These are phyloP conservation scores for Westerdykella aurantiaca DNA, from an alignment of 2,329 filamentous ascomycete species.

Conservation along the genomic window DNA sequence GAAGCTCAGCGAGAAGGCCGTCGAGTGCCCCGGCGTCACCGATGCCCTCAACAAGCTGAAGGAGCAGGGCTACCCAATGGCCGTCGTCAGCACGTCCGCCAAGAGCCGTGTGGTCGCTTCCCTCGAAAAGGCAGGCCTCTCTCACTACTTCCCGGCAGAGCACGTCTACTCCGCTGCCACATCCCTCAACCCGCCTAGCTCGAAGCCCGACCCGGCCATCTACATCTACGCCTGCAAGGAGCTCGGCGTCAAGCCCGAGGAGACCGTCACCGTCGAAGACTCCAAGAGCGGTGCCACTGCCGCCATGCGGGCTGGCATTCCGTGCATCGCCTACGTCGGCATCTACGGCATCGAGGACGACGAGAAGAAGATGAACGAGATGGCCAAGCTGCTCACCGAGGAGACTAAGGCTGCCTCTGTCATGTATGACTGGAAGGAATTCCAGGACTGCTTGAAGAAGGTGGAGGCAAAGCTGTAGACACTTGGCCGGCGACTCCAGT, in stretches of 20 bases:
- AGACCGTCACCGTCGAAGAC: slow-evolving; percentile 81
- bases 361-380: slow-evolving; percentile 42
- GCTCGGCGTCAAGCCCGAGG: slow-evolving; percentile 63
- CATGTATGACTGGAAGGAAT: slow-evolving; percentile 51
- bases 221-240: slow-evolving; percentile 72
- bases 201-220: slow-evolving; percentile 86
- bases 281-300: slow-evolving; percentile 78
- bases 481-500: background rate
- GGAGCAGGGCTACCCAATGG: slow-evolving; percentile 61
- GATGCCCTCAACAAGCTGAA: slow-evolving; percentile 62
- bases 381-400: slow-evolving; percentile 46
- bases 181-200: slow-evolving; percentile 70
- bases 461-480: slow-evolving; percentile 39
- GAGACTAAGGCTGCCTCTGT: slow-evolving; percentile 44
- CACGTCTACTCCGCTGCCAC: slow-evolving; percentile 78
- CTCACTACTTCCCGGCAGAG: slow-evolving; percentile 70
- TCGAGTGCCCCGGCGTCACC: slow-evolving; percentile 64
- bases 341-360: slow-evolving; percentile 45
- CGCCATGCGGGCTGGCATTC: slow-evolving; percentile 70
- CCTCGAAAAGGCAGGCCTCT: slow-evolving; percentile 71
- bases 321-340: slow-evolving; percentile 78
- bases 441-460: slow-evolving; percentile 45
- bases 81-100: slow-evolving; percentile 77
- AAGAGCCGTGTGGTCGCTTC: slow-evolving; percentile 71
- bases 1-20: slow-evolving; percentile 64